These are phyloP conservation scores for Pichia sp. DNA, from an alignment of 1,139 yeast genomes.

Conservation along the genomic window DNA sequence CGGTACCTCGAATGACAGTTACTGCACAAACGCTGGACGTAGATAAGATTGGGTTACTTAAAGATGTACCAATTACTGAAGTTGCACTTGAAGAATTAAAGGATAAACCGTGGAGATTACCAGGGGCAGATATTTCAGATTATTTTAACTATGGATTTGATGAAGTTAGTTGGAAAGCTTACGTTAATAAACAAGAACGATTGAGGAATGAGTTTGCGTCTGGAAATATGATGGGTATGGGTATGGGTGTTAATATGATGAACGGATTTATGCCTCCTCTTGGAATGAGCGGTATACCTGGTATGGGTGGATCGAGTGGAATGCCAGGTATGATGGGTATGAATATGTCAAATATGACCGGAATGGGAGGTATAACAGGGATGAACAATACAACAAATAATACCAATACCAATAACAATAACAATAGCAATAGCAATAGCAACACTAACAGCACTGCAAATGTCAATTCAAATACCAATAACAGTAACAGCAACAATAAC, in stretches of 20 bases:
- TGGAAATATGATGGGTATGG: slow-evolving; percentile 27
- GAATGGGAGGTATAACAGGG: too few relatives aligned
- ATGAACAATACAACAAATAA: not conserved
- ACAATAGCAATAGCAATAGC: not conserved
- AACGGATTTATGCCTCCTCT: not conserved
- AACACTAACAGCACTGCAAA: too few relatives aligned
- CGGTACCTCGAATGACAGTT: slow-evolving; percentile 23
- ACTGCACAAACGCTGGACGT: slow-evolving; percentile 45
- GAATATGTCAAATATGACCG: slow-evolving; percentile 18
- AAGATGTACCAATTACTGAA: slow-evolving; percentile 79
- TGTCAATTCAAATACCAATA: too few relatives aligned
- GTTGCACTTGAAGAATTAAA: slow-evolving; percentile 76
- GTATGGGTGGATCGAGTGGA: slow-evolving; percentile 30
- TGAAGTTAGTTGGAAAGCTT: slow-evolving; percentile 93
- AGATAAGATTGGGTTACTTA: slow-evolving; percentile 68
- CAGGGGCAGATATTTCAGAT: slow-evolving; percentile 91
- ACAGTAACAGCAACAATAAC: too few relatives aligned
- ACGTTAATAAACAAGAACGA: slow-evolving; percentile 82
- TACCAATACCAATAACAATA: not conserved
- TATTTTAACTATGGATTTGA: slow-evolving; percentile 95
- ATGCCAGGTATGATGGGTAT: slow-evolving; percentile 20
- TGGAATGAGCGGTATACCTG: slow-evolving; percentile 33
- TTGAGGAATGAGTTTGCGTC: slow-evolving; percentile 74
- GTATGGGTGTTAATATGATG: not conserved
- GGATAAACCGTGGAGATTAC: slow-evolving; percentile 97